Evolutionary conservation across 2,329 filamentous ascomycete species (phyloP).

Genomic region (Aspergillus ochraceoroseus): DNA sequence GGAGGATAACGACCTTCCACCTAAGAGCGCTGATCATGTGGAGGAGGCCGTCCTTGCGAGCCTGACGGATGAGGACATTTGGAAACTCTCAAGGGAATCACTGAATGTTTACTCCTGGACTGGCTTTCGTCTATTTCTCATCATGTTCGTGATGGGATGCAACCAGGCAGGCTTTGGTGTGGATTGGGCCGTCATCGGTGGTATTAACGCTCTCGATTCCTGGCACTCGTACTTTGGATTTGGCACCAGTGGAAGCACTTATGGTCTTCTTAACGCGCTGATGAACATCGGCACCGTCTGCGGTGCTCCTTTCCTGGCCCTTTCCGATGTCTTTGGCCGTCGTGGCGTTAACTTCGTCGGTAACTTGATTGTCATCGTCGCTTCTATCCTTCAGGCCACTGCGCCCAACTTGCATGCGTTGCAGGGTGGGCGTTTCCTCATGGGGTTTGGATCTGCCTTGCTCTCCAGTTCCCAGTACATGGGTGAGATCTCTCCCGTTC

Average conservation of each 20-base stretch:
- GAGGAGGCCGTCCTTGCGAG: constrained; percentile 46
- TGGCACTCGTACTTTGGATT: constrained; percentile 48
- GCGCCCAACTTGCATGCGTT: constrained; percentile 30
- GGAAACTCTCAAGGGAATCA: constrained; percentile 41
- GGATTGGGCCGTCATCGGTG: constrained; percentile 49
- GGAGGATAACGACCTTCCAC: constrained; percentile 5
- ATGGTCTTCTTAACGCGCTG: constrained; percentile 46
- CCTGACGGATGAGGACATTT: constrained; percentile 47
- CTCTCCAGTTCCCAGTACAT: constrained; percentile 41
- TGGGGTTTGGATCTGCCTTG: constrained; percentile 37
- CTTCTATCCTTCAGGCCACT: constrained; percentile 40
- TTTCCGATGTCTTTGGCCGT: constrained; percentile 51
- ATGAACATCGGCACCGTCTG: constrained; percentile 48
- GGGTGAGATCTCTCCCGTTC: constrained; percentile 34
- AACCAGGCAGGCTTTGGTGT: constrained; percentile 49
- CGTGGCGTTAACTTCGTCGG: constrained; percentile 49
- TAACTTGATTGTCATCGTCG: constrained; percentile 45
- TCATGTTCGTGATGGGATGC: constrained; percentile 47
- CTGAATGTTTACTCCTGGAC: constrained; percentile 42
- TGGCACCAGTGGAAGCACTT: constrained; percentile 38
- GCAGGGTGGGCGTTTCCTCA: constrained; percentile 39
- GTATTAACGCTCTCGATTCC: constrained; percentile 43
- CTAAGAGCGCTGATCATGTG: constrained; percentile 27
- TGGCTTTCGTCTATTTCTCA: constrained; percentile 40
- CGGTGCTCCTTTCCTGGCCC: constrained; percentile 49